Evolutionary conservation across 345 rosid genomes (phyloP).

Genomic region (Syzygium aromaticum): DNA sequence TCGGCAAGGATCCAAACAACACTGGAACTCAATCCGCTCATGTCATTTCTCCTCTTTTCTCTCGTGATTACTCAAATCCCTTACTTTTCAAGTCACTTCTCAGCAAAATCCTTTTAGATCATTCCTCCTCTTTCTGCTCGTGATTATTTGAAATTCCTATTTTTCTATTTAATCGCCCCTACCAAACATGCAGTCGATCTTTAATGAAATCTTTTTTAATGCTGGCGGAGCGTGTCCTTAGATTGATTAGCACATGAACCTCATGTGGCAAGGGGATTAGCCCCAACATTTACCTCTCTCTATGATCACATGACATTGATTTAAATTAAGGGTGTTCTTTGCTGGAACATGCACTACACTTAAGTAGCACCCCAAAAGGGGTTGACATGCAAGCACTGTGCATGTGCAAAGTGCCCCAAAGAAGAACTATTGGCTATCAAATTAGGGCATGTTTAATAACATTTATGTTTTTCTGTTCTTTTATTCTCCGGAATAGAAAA

Average conservation of each 20-base stretch:
- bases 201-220: background rate
- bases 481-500: too few species aligned
- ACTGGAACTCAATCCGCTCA: background rate
- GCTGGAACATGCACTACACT: background rate
- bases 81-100: background rate
- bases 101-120: background rate
- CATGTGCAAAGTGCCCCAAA: background rate
- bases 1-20: background rate
- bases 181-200: background rate
- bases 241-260: background rate
- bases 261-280: background rate
- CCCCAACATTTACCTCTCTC: background rate
- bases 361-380: background rate
- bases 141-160: background rate
- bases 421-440: background rate
- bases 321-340: background rate
- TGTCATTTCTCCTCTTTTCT: background rate
- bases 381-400: background rate
- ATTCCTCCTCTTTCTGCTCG: background rate
- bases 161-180: background rate
- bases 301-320: background rate
- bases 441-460: background rate
- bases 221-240: background rate
- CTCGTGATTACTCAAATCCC: background rate
- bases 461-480: too few species aligned